These are phyloP conservation scores for Westerdykella ornata DNA, from an alignment of 2,329 filamentous ascomycete species.

Conservation along the genomic window DNA sequence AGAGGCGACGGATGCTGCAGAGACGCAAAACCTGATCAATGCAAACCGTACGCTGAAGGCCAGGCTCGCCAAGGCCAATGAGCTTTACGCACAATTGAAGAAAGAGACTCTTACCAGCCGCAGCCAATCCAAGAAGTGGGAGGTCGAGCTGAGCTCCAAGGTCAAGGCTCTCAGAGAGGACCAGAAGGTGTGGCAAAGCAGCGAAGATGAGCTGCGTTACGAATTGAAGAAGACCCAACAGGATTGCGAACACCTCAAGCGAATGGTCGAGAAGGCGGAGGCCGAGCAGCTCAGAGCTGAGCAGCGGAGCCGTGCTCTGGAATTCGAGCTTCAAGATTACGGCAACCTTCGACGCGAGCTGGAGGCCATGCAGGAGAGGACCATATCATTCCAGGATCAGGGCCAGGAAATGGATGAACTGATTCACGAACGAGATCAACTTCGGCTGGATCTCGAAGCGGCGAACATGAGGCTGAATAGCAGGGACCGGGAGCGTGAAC, in stretches of 20 bases:
- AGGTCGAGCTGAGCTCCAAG: conserved; percentile 62
- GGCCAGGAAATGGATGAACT: conserved; percentile 45
- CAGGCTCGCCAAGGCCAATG: conserved; percentile 66
- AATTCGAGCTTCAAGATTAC: conserved; percentile 58
- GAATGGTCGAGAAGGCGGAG: conserved; percentile 62
- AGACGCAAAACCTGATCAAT: conserved; percentile 74
- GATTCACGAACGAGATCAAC: conserved; percentile 52
- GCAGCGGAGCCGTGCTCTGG: conserved; percentile 49
- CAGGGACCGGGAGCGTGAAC: conserved; percentile 46
- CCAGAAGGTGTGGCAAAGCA: conserved; percentile 56
- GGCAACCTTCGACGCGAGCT: conserved; percentile 38
- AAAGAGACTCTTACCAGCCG: conserved; percentile 67
- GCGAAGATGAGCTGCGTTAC: conserved; percentile 51
- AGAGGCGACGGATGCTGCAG: conserved; percentile 71
- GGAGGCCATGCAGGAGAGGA: conserved; percentile 30
- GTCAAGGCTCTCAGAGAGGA: conserved; percentile 62
- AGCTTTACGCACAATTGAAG: conserved; percentile 61
- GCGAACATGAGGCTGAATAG: conserved; percentile 53
- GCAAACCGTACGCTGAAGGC: conserved; percentile 67
- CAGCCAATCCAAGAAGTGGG: conserved; percentile 70
- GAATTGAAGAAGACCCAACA: conserved; percentile 53
- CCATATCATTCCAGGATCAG: conserved; percentile 25
- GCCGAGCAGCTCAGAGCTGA: conserved; percentile 52
- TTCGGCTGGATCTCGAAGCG: conserved; percentile 54
- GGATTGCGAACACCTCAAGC: conserved; percentile 59